A percentile compares a stretch with the other conserved stretches of the same genome.
These are phyloP conservation scores for Incumbomyces lentus DNA, from an alignment of 2,329 filamentous ascomycete species.

Conservation along the genomic window DNA sequence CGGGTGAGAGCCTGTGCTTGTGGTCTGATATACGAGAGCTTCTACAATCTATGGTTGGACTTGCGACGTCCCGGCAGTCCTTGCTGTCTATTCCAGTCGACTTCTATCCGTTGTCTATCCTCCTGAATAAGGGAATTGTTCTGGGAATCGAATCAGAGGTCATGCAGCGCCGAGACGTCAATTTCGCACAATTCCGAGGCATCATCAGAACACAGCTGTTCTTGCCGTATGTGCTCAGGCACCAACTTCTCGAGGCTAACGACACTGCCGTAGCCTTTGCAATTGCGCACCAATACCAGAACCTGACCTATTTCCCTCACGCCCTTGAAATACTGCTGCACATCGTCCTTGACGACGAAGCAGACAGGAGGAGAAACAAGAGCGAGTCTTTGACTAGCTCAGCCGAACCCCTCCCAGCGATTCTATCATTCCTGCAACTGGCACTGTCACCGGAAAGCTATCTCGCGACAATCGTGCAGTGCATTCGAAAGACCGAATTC, in stretches of 20 bases:
- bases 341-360: conserved; percentile 87
- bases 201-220: conserved; percentile 86
- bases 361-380: conserved; percentile 45
- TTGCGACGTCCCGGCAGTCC: conserved; percentile 8
- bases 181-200: conserved; percentile 82
- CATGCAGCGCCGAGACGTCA: conserved; percentile 83
- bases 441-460: conserved; percentile 63
- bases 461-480: conserved; percentile 90
- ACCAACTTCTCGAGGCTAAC: conserved; percentile 59
- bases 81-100: conserved; percentile 75
- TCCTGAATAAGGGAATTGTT: conserved; percentile 81
- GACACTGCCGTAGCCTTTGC: conserved; percentile 71
- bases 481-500: conserved; percentile 92
- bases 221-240: conserved; percentile 74
- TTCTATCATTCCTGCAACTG: conserved; percentile 55
- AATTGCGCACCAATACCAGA: conserved; percentile 73
- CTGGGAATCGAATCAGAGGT: conserved; percentile 86
- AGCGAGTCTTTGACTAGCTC: conserved; percentile 9
- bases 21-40: conserved; percentile 88
- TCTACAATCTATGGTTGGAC: conserved; percentile 37
- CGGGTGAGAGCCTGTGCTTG: conserved; percentile 71
- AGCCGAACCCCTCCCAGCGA: conserved; percentile 34
- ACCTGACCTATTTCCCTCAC: conserved; percentile 84
- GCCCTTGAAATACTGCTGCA: conserved; percentile 86
- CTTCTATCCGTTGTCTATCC: conserved; percentile 83